These are phyloP conservation scores for Spizellomyces sp. DNA, from an alignment of 192 early-diverging fungal species.

Conservation along the genomic window DNA sequence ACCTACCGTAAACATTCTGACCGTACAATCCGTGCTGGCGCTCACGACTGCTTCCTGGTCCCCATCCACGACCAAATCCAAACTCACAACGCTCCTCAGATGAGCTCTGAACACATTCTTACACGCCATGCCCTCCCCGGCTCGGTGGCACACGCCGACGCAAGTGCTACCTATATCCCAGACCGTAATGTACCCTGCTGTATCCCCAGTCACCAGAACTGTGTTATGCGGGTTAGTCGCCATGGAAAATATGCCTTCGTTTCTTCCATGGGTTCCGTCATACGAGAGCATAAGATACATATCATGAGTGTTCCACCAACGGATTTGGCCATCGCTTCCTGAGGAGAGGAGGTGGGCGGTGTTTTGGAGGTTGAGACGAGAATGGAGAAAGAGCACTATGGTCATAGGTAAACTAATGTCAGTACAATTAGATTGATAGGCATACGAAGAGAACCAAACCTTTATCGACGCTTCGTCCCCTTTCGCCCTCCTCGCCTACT, in stretches of 20 bases:
- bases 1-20: slow-evolving; percentile 51
- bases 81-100: slow-evolving; percentile 25
- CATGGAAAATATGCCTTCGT: slow-evolving; percentile 41
- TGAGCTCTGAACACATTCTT: slow-evolving; percentile 46
- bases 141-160: slow-evolving; percentile 23
- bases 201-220: slow-evolving; percentile 45
- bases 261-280: slow-evolving; percentile 34
- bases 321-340: slow-evolving; percentile 52
- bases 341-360: slow-evolving; percentile 43
- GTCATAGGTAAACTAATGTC: not conserved
- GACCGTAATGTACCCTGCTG: slow-evolving; percentile 35
- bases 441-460: slow-evolving; percentile 16
- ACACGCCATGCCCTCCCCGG: not conserved
- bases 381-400: slow-evolving; percentile 46
- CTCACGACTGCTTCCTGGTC: slow-evolving; percentile 38
- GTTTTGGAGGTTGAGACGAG: slow-evolving; percentile 12
- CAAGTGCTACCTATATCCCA: slow-evolving; percentile 45
- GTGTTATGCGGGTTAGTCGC: slow-evolving; percentile 33
- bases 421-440: not conserved
- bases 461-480: slow-evolving; percentile 48
- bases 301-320: slow-evolving; percentile 48
- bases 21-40: slow-evolving; percentile 47
- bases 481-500: slow-evolving; percentile 31
- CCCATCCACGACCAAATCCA: slow-evolving; percentile 37
- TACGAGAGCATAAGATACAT: slow-evolving; percentile 36